These are phyloP conservation scores for Globisporangium parvum DNA, from an alignment of 352 stramenopile species.

Conservation along the genomic window DNA sequence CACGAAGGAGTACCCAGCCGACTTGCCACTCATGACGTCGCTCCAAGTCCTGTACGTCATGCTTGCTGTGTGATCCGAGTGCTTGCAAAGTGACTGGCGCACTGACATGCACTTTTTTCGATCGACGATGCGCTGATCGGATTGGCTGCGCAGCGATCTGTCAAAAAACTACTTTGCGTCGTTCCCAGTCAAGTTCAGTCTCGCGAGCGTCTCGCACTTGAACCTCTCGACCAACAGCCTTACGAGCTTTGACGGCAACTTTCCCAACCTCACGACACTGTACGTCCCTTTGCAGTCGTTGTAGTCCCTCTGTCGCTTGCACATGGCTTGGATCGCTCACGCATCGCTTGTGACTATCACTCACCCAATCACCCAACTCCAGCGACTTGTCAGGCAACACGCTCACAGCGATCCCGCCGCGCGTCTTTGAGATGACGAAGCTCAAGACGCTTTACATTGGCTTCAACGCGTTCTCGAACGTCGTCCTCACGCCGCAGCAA, in stretches of 20 bases:
- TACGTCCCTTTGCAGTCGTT: conserved; percentile 24
- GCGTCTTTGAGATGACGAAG: conserved; percentile 40
- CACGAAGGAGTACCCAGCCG: conserved; percentile 41
- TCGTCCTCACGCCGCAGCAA: conserved; percentile 21
- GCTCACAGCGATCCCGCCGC: conserved; percentile 35
- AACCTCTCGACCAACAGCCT: conserved; percentile 58
- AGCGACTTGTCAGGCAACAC: conserved; percentile 54
- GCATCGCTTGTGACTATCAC: neutral
- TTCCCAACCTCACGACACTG: conserved; percentile 42
- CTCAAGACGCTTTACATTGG: conserved; percentile 39
- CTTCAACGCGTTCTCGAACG: conserved; percentile 49
- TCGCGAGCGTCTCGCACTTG: conserved; percentile 30
- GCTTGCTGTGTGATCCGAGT: neutral
- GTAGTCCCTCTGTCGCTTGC: neutral
- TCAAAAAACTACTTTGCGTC: conserved; percentile 42
- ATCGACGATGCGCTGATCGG: neutral
- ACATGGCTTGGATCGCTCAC: neutral
- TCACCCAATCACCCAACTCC: neutral
- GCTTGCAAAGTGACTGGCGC: neutral
- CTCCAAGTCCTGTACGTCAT: conserved; percentile 45
- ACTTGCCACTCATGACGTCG: conserved; percentile 40
- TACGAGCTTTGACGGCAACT: conserved; percentile 35
- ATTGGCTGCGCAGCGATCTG: conserved; percentile 29
- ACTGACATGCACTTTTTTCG: neutral
- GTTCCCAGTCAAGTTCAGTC: conserved; percentile 47